Conservation (phyloP, 768 basidiomycete genomes). For the Boletus vermiculosoides region DNA sequence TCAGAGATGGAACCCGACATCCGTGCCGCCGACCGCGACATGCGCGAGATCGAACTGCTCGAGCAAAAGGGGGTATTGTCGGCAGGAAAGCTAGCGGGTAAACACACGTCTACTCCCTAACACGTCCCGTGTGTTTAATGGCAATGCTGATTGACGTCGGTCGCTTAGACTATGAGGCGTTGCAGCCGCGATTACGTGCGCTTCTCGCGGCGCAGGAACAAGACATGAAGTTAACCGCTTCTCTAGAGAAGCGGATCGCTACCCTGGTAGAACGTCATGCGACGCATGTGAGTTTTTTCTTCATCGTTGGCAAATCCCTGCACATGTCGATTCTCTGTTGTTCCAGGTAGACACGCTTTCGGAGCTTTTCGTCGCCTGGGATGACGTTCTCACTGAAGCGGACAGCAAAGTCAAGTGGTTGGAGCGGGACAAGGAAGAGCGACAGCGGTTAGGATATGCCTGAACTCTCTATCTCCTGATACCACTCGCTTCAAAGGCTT, state of each 20-base stretch:
- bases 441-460: constrained; percentile 60
- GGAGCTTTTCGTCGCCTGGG: constrained; percentile 84
- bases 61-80: constrained; percentile 69
- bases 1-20: constrained; percentile 83
- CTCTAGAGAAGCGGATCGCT: constrained; percentile 66
- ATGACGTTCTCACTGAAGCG: constrained; percentile 67
- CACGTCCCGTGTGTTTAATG: not conserved
- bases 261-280: constrained; percentile 66
- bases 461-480: constrained; percentile 9
- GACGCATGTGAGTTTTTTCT: constrained; percentile 51
- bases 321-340: not conserved
- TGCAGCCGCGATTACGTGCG: constrained; percentile 66
- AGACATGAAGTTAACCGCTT: constrained; percentile 52
- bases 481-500: not conserved
- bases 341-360: constrained; percentile 74
- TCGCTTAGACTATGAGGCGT: constrained; percentile 53
- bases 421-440: constrained; percentile 62
- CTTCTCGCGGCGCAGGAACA: constrained; percentile 59
- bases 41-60: constrained; percentile 71
- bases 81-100: constrained; percentile 70
- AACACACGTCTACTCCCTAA: not conserved
- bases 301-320: not conserved
- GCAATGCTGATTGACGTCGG: not conserved
- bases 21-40: constrained; percentile 77
- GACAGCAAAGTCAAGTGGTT: constrained; percentile 57